phyloP scores from a whole-genome alignment of 345 rosid species.

The Euphorbia tirucalli region DNA sequence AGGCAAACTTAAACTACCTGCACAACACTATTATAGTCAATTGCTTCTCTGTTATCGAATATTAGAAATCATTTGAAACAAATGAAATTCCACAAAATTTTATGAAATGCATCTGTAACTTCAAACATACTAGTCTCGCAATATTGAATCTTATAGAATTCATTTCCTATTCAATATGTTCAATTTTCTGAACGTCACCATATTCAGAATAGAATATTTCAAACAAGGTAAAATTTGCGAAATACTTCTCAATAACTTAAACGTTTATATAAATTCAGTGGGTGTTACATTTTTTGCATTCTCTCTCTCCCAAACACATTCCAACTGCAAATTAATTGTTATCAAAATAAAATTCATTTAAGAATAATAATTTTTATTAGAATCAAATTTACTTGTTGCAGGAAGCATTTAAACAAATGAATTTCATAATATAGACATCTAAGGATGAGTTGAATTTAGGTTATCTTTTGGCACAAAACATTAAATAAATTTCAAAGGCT shows the following conservation, averaged over 20 bases:
- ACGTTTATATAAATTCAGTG: neutral
- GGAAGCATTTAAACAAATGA: neutral
- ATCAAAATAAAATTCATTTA: neutral
- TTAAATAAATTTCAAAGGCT: neutral
- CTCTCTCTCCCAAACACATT: neutral
- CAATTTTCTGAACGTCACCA: neutral
- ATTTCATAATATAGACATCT: neutral
- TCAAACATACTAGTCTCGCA: neutral
- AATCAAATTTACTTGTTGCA: neutral
- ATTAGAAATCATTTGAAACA: neutral
- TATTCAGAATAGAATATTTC: neutral
- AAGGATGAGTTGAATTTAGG: too few relatives aligned
- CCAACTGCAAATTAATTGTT: neutral
- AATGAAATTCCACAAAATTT: neutral
- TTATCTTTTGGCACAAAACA: neutral
- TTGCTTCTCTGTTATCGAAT: neutral
- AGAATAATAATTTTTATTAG: neutral
- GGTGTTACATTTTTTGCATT: neutral
- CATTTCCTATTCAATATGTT: neutral
- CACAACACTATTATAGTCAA: neutral
- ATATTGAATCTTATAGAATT: neutral
- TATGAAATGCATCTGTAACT: neutral
- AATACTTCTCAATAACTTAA: neutral
- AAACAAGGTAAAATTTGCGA: neutral
- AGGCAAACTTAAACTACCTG: neutral